Percentiles rank a stretch among this genome's conserved stretches.
These are phyloP conservation scores for Colletotrichum orbiculare DNA, from an alignment of 2,329 filamentous ascomycete genomes.

Conservation along the genomic window DNA sequence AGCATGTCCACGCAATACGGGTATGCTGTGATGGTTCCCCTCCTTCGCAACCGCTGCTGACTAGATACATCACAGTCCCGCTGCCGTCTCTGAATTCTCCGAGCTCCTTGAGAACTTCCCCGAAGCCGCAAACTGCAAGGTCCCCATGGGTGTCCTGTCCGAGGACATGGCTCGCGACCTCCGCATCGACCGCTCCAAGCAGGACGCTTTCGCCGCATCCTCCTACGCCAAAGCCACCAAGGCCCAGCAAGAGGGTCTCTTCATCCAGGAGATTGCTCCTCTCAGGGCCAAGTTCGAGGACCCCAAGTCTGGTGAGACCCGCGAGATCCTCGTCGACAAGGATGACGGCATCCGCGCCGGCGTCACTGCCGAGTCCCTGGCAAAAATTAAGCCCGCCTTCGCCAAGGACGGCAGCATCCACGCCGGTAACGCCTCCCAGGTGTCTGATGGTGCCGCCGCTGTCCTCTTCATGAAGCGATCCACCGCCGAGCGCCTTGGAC, in stretches of 20 bases:
- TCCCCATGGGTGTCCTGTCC: conserved; percentile 93
- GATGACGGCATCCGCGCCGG: conserved; percentile 90
- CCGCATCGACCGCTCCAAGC: conserved; percentile 74
- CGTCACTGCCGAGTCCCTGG: conserved; percentile 88
- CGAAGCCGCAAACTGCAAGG: conserved; percentile 94
- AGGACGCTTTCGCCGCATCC: conserved; percentile 93
- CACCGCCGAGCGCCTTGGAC: conserved; percentile 87
- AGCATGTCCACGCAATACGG: conserved; percentile 96
- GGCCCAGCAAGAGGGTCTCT: conserved; percentile 90
- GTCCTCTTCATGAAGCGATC: conserved; percentile 96
- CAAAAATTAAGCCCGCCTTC: conserved; percentile 91
- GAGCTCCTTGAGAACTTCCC: conserved; percentile 84
- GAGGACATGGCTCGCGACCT: conserved; percentile 95
- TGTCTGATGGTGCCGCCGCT: conserved; percentile 94
- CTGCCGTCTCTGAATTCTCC: conserved; percentile 91
- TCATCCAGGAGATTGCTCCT: conserved; percentile 90
- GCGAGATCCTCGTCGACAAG: conserved; percentile 82
- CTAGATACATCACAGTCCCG: conserved; percentile 64
- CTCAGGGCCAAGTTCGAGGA: conserved; percentile 89
- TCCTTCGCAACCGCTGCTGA: conserved; percentile 9
- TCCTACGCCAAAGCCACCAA: conserved; percentile 91
- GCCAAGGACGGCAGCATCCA: conserved; percentile 93
- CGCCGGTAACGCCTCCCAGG: conserved; percentile 94
- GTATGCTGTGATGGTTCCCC: conserved; percentile 55
- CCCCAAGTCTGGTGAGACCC: conserved; percentile 88